Evolutionary conservation across 352 stramenopile genomes (phyloP).

Genomic region (Phytophthora hibernalis): DNA sequence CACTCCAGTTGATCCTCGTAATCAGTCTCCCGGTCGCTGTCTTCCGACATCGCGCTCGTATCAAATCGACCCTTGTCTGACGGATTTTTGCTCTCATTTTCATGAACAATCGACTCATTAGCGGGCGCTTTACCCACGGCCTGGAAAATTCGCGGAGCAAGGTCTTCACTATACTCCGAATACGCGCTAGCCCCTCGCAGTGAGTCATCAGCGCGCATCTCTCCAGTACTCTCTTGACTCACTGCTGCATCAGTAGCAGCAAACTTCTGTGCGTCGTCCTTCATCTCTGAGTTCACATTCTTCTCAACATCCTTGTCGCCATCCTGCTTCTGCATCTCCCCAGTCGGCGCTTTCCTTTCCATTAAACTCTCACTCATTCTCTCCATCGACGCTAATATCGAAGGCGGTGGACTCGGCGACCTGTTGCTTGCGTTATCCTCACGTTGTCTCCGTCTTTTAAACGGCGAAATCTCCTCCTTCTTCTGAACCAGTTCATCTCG

Average conservation of each 20-base stretch:
- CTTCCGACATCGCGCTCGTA: constrained; percentile 14
- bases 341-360: not conserved
- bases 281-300: not conserved
- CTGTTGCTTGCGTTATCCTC: not conserved
- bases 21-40: constrained; percentile 31
- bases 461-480: not conserved
- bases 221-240: constrained; percentile 1
- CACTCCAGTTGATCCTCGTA: constrained; percentile 42
- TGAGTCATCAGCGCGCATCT: constrained; percentile 7
- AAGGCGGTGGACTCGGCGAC: constrained; percentile 23
- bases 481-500: not conserved
- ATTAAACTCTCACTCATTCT: not conserved
- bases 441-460: constrained; percentile 11
- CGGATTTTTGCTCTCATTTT: not conserved
- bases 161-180: constrained; percentile 44
- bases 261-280: not conserved
- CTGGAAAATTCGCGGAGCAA: constrained; percentile 32
- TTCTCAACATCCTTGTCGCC: not conserved
- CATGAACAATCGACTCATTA: not conserved
- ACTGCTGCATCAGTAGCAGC: not conserved
- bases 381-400: constrained; percentile 38
- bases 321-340: not conserved
- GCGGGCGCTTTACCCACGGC: constrained; percentile 2
- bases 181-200: constrained; percentile 14
- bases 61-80: constrained; percentile 14